Conservation (phyloP, 257 asterid species). For the Verbena officinalis region DNA sequence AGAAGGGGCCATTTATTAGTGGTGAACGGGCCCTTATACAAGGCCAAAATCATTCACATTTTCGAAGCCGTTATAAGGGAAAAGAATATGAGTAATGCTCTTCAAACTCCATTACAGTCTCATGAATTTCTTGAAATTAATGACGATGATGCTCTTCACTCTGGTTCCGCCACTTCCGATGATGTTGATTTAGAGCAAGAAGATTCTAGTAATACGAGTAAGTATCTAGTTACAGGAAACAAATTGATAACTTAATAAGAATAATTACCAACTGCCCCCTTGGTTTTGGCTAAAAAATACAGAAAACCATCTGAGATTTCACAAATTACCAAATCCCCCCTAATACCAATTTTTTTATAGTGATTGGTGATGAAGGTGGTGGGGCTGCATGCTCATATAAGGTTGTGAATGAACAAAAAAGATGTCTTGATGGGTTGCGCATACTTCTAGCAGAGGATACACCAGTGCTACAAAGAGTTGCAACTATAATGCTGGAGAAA, state of each 20-base stretch:
- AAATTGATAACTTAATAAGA: neutral
- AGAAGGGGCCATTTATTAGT: slow-evolving; percentile 64
- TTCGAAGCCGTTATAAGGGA: slow-evolving; percentile 60
- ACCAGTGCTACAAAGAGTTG: slow-evolving; percentile 85
- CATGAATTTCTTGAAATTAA: slow-evolving; percentile 59
- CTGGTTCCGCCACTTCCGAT: slow-evolving; percentile 56
- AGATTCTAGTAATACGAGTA: no score
- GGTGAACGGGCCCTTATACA: slow-evolving; percentile 79
- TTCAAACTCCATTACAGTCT: slow-evolving; percentile 32
- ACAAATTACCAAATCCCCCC: no score
- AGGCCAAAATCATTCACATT: slow-evolving; percentile 72
- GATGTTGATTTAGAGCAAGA: slow-evolving; percentile 56
- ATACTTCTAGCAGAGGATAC: slow-evolving; percentile 94
- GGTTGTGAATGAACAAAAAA: slow-evolving; percentile 38
- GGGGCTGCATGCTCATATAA: slow-evolving; percentile 27
- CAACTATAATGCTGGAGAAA: slow-evolving; percentile 90
- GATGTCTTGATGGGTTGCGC: slow-evolving; percentile 60
- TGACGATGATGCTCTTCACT: slow-evolving; percentile 43
- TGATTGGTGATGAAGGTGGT: slow-evolving; percentile 28
- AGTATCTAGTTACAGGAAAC: no score
- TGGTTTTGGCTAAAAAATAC: no score
- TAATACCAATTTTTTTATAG: no score
- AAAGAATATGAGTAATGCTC: slow-evolving; percentile 25
- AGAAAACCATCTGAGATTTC: no score
- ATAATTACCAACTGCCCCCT: no score